Percentiles rank a stretch among this genome's conserved stretches.
Evolutionary conservation across 768 basidiomycete genomes (phyloP).

Genomic region (Trametes cingulata): DNA sequence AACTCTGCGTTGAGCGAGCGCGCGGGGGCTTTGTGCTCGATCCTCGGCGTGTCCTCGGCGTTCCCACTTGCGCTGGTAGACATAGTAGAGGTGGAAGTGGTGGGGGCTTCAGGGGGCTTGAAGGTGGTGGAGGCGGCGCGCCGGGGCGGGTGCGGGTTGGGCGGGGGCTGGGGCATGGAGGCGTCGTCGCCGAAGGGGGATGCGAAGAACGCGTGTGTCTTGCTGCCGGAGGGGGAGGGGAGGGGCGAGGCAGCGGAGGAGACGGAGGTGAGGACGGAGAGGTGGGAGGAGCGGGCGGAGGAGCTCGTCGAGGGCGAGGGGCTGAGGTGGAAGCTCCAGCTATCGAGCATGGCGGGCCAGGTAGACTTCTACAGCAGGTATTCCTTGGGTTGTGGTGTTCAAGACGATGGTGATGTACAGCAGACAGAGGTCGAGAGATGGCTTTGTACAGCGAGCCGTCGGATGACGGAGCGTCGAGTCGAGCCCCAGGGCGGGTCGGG

Average conservation of each 20-base stretch:
- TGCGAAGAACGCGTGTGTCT: constrained; percentile 34
- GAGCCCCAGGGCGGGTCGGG: not conserved
- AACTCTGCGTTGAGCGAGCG: constrained; percentile 32
- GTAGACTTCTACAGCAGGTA: not conserved
- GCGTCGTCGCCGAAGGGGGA: constrained; percentile 48
- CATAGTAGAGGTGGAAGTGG: constrained; percentile 15
- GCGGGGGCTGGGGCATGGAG: constrained; percentile 48
- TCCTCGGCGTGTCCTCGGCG: constrained; percentile 25
- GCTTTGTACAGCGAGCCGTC: not conserved
- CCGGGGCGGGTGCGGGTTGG: constrained; percentile 22
- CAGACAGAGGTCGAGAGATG: not conserved
- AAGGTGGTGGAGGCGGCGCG: constrained; percentile 18
- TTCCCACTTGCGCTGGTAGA: constrained; percentile 17
- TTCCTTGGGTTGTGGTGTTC: not conserved
- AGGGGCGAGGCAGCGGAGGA: constrained; percentile 23
- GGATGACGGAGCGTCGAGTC: not conserved
- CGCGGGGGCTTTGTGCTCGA: constrained; percentile 20
- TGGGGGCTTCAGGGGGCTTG: constrained; percentile 8
- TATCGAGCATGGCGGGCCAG: constrained; percentile 25
- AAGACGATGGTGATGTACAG: not conserved
- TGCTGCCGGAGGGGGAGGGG: constrained; percentile 32
- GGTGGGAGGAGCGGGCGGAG: constrained; percentile 28
- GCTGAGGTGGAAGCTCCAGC: constrained; percentile 25
- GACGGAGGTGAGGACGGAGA: constrained; percentile 28
- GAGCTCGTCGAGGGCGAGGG: constrained; percentile 27